These are phyloP conservation scores for Phytophthora cactorum DNA, from an alignment of 352 stramenopile species.

Conservation along the genomic window DNA sequence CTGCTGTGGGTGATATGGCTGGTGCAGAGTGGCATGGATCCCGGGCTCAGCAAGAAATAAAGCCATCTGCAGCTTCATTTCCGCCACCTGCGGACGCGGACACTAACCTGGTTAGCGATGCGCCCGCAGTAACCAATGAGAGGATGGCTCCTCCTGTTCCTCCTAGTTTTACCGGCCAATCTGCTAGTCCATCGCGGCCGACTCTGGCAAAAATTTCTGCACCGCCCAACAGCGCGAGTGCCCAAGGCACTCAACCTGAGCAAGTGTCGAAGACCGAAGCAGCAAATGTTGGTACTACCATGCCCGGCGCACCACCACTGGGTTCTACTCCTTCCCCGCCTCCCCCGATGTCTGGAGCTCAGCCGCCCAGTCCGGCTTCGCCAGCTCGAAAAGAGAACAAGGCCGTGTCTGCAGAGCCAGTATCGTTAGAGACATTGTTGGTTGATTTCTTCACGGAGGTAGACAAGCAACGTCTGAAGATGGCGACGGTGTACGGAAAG, in stretches of 20 bases:
- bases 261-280: background rate
- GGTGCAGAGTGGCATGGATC: slow-evolving; percentile 8
- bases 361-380: background rate
- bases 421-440: slow-evolving; percentile 61
- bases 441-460: slow-evolving; percentile 68
- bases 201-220: background rate
- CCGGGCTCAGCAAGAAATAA: slow-evolving; percentile 8
- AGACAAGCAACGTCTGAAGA: slow-evolving; percentile 64
- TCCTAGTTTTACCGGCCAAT: slow-evolving; percentile 1
- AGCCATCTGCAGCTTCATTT: slow-evolving; percentile 2
- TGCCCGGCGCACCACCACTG: background rate
- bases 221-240: background rate
- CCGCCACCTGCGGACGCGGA: background rate
- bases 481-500: slow-evolving; percentile 71
- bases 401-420: slow-evolving; percentile 7
- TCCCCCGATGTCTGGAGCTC: background rate
- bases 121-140: background rate
- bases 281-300: background rate
- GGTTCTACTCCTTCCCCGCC: background rate
- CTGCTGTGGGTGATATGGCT: background rate
- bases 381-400: slow-evolving; percentile 6
- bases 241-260: background rate
- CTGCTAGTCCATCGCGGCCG: slow-evolving; percentile 1
- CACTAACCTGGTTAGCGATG: background rate
- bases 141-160: background rate